Base-by-base conservation (phyloP, 176 grass and related monocot genomes). In the Musa troglodytarum region DNA sequence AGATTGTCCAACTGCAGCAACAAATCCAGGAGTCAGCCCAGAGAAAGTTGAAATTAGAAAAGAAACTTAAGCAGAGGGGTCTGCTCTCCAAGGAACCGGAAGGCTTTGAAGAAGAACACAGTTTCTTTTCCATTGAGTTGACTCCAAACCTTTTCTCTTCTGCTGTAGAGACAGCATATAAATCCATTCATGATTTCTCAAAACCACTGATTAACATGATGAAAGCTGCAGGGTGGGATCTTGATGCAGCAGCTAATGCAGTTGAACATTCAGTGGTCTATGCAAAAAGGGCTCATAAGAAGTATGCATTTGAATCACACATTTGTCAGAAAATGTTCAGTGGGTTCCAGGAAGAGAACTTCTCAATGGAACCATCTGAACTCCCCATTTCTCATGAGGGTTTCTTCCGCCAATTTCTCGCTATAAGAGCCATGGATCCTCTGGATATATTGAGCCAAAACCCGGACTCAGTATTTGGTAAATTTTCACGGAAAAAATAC, bases 161-260 rank as follows among this genome's bases (percentile, higher is more conserved):
- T 72, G 82, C 90, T 79, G 95, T 89, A 23, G 90, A 99, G 76
- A 83, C 73, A 9, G 75, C 84, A 21, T 94, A 94, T 73, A 92
- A 94, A 71, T 91, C 95, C 0, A 99, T 99, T 79, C 95, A 99
- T 84, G 90, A 94, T 72, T 91, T 99, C 43, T 91, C 95, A 63
- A 99, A 99, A 83, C 86, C 90, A 10, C 57, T 99, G 69, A 99
- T 99, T 84, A 94, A 99, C 74, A 99, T 94, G 95, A 99, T 99
- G 94, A 97, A 98, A 72, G 86, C 86, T 81, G 90, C 90, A 49
- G 86, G 84, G 6, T 98, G 90, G 95, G 95, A 98, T 89, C 90
- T 98, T 76, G 90, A 98, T 84, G 90, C 88, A 2, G 90, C 90
- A 78, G 88, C 90, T 67, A 83, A 99, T 52, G 81, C 88, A 53